phyloP scores from a whole-genome alignment of 345 rosid species.

The Toxicodendron radicans region DNA sequence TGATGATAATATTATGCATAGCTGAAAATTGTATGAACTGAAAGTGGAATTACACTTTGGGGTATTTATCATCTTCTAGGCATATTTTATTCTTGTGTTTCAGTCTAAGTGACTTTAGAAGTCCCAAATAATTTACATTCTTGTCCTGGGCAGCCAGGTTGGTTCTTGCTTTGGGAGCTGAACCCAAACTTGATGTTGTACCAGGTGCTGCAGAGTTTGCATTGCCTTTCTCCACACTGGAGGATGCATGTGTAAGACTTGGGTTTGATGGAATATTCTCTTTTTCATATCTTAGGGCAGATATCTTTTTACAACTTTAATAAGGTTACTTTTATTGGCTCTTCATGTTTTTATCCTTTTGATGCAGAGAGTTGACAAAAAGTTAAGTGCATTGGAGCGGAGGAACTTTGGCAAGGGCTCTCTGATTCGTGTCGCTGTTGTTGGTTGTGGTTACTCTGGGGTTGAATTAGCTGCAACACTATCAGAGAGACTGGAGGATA shows the following conservation, averaged over 20 bases:
- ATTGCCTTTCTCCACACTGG: slow-evolving; percentile 78
- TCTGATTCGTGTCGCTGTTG: slow-evolving; percentile 64
- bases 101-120: slow-evolving; percentile 7
- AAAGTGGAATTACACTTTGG: slow-evolving; percentile 2
- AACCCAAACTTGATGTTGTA: slow-evolving; percentile 73
- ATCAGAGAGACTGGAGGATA: slow-evolving; percentile 81
- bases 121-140: slow-evolving; percentile 21
- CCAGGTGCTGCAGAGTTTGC: slow-evolving; percentile 94
- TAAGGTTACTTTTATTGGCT: not conserved
- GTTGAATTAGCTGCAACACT: slow-evolving; percentile 95
- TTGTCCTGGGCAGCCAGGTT: slow-evolving; percentile 89
- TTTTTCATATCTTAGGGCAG: not conserved
- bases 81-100: slow-evolving; percentile 9
- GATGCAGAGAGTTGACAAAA: slow-evolving; percentile 68
- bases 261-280: not conserved
- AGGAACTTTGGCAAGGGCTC: slow-evolving; percentile 59
- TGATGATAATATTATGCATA: not conserved
- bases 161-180: slow-evolving; percentile 99
- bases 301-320: too few species aligned
- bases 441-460: slow-evolving; percentile 96
- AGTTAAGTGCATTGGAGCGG: slow-evolving; percentile 67
- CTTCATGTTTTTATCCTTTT: slow-evolving; percentile 18
- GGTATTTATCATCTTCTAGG: slow-evolving; percentile 7
- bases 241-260: slow-evolving; percentile 72
- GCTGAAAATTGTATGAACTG: not conserved